Base-by-base conservation (phyloP, 2,329 filamentous ascomycete species). In the Aspergillus sp. region DNA sequence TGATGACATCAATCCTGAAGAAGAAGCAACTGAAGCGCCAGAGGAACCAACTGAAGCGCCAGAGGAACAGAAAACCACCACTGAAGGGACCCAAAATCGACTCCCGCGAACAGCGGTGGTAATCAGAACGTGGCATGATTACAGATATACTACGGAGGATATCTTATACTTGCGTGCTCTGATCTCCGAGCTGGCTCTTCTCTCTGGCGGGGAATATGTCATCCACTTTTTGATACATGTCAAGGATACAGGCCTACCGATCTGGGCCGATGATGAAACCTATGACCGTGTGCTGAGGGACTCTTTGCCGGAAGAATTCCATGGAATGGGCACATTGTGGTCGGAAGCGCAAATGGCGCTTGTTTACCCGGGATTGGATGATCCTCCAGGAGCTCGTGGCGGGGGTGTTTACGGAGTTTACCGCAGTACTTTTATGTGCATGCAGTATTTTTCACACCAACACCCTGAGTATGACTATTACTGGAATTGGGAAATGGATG, bases 271-370 rank as follows among this genome's bases (percentile, higher is more conserved):
- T 66, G 85, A 89, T 17, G 81, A 84, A 33, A 88, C 87, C 0
- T 90, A 91, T 58, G 84, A 91, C 64, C 81, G 83, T 15, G 84
- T 93, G 81, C 50, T 97, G 88, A 78, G 80, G 83, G 70, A 82
- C 81, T 69, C 88, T 82, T 57, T 88, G 89, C 70, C 95, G 0
- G 82, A 86, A 63, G 95, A 99, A 70, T 97, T 99, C 76, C 88
- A 85, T 64, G 90, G 90, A 47, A 87, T 99, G 70, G 90, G 90
- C 19, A 96, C 90, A 0, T 82, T 98, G 6, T 99, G 95, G 95
- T 95, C 91, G 0, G 92, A 96, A 74, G 88, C 89, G 23, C 92
- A 97, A 75, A 97, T 98, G 92, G 82, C 89, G 53, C 85, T 92
- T 57, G 83, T 96, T 66, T 99, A 98, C 75, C 90, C 95, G 52